Evolutionary conservation across 106 monocot genomes (phyloP).

Genomic region (Gastrodia elata): DNA sequence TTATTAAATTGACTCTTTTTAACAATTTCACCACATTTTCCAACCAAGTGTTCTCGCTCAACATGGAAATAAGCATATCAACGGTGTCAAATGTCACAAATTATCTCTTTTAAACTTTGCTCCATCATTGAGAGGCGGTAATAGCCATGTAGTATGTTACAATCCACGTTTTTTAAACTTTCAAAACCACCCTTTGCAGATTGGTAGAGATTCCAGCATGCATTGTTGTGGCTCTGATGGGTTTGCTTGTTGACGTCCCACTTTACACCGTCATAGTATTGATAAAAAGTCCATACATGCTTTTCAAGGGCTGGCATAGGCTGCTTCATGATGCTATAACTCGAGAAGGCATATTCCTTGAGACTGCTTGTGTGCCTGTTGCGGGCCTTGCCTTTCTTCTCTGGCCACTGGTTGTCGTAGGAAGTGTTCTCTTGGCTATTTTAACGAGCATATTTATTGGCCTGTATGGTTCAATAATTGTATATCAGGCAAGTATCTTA

Average conservation of each 20-base stretch:
- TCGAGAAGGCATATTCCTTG: conserved; percentile 76
- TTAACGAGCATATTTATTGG: conserved; percentile 79
- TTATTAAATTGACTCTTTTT: no score
- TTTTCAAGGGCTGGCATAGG: conserved; percentile 96
- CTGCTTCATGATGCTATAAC: conserved; percentile 75
- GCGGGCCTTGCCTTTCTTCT: conserved; percentile 79
- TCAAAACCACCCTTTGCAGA: conserved; percentile 27
- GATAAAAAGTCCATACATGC: conserved; percentile 92
- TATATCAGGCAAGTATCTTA: conserved; percentile 55
- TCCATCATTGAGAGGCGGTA: background rate
- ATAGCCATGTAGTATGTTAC: background rate
- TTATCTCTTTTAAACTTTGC: background rate
- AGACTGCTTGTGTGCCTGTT: conserved; percentile 81
- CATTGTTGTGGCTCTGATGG: conserved; percentile 60
- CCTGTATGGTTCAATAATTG: conserved; percentile 75
- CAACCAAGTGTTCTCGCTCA: background rate
- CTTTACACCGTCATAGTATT: conserved; percentile 75
- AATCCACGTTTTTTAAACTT: background rate
- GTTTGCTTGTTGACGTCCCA: conserved; percentile 69
- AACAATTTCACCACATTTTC: background rate
- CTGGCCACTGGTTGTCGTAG: conserved; percentile 81
- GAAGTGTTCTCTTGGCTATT: conserved; percentile 59
- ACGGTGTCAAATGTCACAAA: background rate
- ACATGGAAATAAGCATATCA: background rate
- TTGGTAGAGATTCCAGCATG: conserved; percentile 64